Evolutionary conservation across 805 yeast genomes (phyloP), one percentile per base, ranked within the genome.

Genomic region (Saccharomycopsis schoenii): DNA sequence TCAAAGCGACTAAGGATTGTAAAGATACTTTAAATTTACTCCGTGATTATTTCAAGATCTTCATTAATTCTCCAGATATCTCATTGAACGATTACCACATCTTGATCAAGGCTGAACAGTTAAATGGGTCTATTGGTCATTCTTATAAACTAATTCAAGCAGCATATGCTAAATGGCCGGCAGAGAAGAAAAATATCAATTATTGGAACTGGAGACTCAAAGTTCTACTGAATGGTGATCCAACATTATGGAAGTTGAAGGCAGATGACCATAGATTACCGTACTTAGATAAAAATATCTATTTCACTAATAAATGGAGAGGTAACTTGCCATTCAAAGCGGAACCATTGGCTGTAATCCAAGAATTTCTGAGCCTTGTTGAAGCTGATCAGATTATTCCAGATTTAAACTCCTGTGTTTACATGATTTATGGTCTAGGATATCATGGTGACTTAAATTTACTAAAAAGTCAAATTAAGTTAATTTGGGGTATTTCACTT

Each of bases 401-500:
- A 0, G 68, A 69, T 55, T 41, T 64, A n/a, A 56, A 60, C 11
- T 59, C 71, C 10, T 64, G 67, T 60, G 61, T 66, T 25, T 59
- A 70, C 3, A 66, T 72, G 29, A 39, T 73, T 15, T 61, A 72
- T 42, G 67, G 71, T 9, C 58, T 70, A 24, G 76, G 74, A 29
- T 67, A 66, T 47, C 59, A 66, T 14, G 65, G 68, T n/a, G 66
- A 74, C 50, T 34, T 69, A 0, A 65, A 66, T 4, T 56, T 67
- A 19, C 59, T 74, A 14, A 67, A 68, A 50, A 55, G 63, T 12
- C 67, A 66, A 19, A 66, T 75, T 10, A 58, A 64, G 34, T 58
- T 60, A 5, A 64, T 68, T 11, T 74, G 75, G 74, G 75, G 74
- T 4, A 58, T 71, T 12, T 43, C 40, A 6, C 47, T 50, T 24